Conservation (phyloP, 345 rosid genomes). For the Noccaea bulbosa region DNA sequence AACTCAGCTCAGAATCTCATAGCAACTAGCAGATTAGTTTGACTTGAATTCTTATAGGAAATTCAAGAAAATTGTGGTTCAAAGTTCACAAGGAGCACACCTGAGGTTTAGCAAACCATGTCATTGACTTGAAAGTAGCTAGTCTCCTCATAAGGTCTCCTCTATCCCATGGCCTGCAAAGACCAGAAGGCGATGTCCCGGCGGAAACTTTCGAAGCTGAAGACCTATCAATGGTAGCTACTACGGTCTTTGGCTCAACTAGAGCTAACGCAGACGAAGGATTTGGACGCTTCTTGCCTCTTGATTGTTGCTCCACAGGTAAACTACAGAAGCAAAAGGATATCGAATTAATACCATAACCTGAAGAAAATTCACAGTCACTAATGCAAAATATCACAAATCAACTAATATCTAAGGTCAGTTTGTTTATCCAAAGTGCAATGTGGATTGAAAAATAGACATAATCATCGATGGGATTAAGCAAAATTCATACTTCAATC, state of each 20-base stretch:
- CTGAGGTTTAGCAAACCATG: slow-evolving; percentile 96
- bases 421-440: neutral
- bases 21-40: neutral
- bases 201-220: slow-evolving; percentile 39
- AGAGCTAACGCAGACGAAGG: slow-evolving; percentile 56
- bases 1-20: slow-evolving; percentile 8
- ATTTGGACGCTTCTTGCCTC: slow-evolving; percentile 64
- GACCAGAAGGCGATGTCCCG: slow-evolving; percentile 52
- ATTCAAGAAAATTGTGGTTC: neutral
- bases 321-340: slow-evolving; percentile 44
- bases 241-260: slow-evolving; percentile 51
- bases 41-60: neutral
- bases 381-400: slow-evolving; percentile 8
- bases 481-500: slow-evolving; percentile 12
- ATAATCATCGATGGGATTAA: neutral
- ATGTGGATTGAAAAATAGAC: neutral
- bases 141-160: slow-evolving; percentile 87
- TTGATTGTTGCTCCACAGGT: slow-evolving; percentile 45
- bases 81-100: slow-evolving; percentile 46
- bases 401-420: neutral
- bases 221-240: slow-evolving; percentile 40
- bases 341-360: neutral
- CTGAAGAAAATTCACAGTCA: slow-evolving; percentile 2
- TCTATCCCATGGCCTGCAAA: slow-evolving; percentile 91
- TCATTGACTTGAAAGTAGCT: slow-evolving; percentile 93